Evolutionary conservation across 371 early-diverging fungal species (phyloP), one percentile per base, ranked within the genome.

Genomic region (Choanephora cucurbitarum): DNA sequence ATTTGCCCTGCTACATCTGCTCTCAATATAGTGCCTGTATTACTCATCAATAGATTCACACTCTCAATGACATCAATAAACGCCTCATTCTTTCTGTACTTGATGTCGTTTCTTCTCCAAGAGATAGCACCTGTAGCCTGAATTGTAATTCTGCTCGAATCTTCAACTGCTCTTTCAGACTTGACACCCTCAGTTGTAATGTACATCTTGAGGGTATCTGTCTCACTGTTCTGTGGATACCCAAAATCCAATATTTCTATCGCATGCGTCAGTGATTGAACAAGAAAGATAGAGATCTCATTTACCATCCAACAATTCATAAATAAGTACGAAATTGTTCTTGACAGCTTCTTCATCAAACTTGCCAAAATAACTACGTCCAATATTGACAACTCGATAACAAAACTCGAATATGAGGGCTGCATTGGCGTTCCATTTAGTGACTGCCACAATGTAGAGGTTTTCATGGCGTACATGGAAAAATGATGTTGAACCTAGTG

Each of bases 231-330:
- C 68, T 95, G 95, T 37, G 94, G 95, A 69, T 90, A 91, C 22
- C 95, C 95, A 78, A 92, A 92, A 66, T 95, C 95, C 47, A 93
- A 81, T 28, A 95, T 87, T 78, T 95, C 94, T 92, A 66, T n/a
- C n/a, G n/a, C n/a, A n/a, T n/a, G n/a, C n/a, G n/a, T n/a, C n/a
- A n/a, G n/a, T n/a, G n/a, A n/a, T n/a, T n/a, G n/a, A n/a, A n/a
- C n/a, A n/a, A n/a, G n/a, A n/a, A n/a, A n/a, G n/a, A n/a, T n/a
- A n/a, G n/a, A n/a, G n/a, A n/a, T n/a, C n/a, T n/a, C 10, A 5
- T 19, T 60, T 75, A 93, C 94, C 95, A 74, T 95, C 95, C 58
- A 95, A 69, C 43, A 95, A 66, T 69, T 95, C 95, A 62, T 95
- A 95, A 57, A 95, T 91, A 31, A 95, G 69, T 3, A 91, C 89